Base-by-base conservation (phyloP, 768 basidiomycete genomes). In the Tephrocybe sp. region DNA sequence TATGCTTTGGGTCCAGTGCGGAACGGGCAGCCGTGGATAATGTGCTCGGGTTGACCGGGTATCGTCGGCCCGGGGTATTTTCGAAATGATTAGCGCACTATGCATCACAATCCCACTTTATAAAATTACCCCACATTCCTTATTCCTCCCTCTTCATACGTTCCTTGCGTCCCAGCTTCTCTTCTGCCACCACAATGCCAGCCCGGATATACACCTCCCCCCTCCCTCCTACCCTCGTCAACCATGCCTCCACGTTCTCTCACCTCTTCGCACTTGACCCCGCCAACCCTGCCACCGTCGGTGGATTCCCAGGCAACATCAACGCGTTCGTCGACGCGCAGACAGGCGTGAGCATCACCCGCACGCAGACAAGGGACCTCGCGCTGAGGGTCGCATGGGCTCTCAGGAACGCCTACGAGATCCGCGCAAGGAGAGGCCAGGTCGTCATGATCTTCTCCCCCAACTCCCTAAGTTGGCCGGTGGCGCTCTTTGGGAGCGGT, bases 261-360 rank as follows among this genome's bases (percentile, higher is more conserved):
- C 69, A 76, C 49, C 68, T 83, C 42, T 76, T 81, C 59, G 57
- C 65, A 34, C 62, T 68, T 11, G 24, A 52, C 21, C 21, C 57
- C 9, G 54, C 51, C 47, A 61, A 62, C 24, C 62, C 69, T 33
- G 59, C 54, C 20, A 58, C 53, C 39, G 63, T 81, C 23, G 79
- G 80, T 25, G 67, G 68, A 11, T 78, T 72, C 57, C 73, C 74
- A 1, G 77, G 63, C 2, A 58, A 68, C 2, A 53, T 68, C 3
- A 75, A 77, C 8, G 87, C 86, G 2, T 88, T 83, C 63, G 73
- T 91, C 45, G 88, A 92, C 57, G 85, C 84, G 0, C 64, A 69
- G 2, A 78, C 86, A 0, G 85, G 80, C 3, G 70, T 74, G 0
- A 72, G 73, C 3, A 57, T 92, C 40, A 74, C 85, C 0, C 80